phyloP scores from a whole-genome alignment of 73 alveolate genomes.

The Stentor coeruleus region DNA sequence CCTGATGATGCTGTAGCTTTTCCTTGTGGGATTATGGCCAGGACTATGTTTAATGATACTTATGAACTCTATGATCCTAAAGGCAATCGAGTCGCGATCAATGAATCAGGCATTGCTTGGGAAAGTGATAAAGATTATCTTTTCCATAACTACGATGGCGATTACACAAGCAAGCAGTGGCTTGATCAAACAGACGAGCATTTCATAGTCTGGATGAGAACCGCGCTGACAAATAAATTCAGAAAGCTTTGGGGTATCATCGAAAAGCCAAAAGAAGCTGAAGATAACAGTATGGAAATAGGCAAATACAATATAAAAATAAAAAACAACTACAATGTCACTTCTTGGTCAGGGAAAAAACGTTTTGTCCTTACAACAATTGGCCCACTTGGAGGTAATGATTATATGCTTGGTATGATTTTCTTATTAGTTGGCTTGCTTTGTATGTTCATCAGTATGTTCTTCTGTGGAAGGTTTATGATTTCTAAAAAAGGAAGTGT shows the following conservation, averaged over 20 bases:
- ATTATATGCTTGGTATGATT: constrained; percentile 71
- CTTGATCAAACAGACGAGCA: constrained; percentile 65
- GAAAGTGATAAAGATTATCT: constrained; percentile 61
- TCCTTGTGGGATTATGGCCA: constrained; percentile 89
- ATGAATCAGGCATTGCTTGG: constrained; percentile 62
- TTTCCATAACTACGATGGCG: constrained; percentile 17
- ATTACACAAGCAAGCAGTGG: constrained; percentile 48
- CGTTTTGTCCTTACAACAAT: constrained; percentile 74
- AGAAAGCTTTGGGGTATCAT: constrained; percentile 89
- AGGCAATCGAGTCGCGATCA: constrained; percentile 23
- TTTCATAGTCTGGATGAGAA: constrained; percentile 93
- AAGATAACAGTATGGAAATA: constrained; percentile 38
- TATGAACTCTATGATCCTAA: constrained; percentile 17
- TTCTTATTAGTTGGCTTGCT: constrained; percentile 76
- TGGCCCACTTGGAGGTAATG: constrained; percentile 87
- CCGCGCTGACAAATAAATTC: constrained; percentile 82
- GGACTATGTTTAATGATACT: constrained; percentile 69
- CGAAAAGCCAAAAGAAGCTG: not conserved
- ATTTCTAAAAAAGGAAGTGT: not conserved
- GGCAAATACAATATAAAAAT: constrained; percentile 63
- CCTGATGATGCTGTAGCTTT: constrained; percentile 57
- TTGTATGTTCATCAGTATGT: constrained; percentile 43
- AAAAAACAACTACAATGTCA: constrained; percentile 67
- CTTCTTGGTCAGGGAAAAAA: constrained; percentile 78
- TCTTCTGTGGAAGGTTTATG: not conserved